Evolutionary conservation across 148 eudicot genomes (phyloP), one percentile per base, ranked within the genome.

Genomic region (Fallopia convolvulus): DNA sequence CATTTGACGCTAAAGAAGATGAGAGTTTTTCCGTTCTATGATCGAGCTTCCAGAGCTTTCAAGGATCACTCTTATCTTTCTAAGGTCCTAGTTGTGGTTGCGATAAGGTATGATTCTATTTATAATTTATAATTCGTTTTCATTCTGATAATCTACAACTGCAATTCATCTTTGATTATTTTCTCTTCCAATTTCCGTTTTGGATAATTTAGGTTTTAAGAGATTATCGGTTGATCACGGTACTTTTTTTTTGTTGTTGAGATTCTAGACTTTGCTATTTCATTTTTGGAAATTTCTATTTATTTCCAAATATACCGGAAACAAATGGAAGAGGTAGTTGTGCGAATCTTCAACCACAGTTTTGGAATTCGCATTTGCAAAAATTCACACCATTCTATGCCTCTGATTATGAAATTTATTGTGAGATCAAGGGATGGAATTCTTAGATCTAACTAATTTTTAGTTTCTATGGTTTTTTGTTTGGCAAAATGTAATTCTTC

Each of bases 1-100:
- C n/a, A 8, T 61, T n/a, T 18, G 11, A 9, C 53, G n/a, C 36
- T 36, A 5, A 13, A 4, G 48, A 78, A 32, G 26, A 85, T 83
- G 88, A 77, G 81, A 20, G 58, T 33, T 73, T 80, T 65, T 68
- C 74, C 87, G 49, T 79, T 83, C 71, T 85, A 72, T 74, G 83
- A 85, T 63, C 77, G 75, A 58, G 85, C 76, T 83, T 86, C 80
- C 48, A 80, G 81, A 84, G 63, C 78, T 42, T 84, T 88, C 83
- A 79, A 79, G 58, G 85, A 84, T 36, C 65, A 87, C 84, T 85
- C 90, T 13, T 82, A 20, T 21, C 75, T 73, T 20, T 46, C 75
- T 36, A 73, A 73, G 33, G 52, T 73, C 15, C 55, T 73, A 18
- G 55, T 73, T 10, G 53, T 73, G 7, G 75, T 73, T 73, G 75